Evolutionary conservation across 2,329 filamentous ascomycete species (phyloP).

Genomic region (Exophiala aquamarina): DNA sequence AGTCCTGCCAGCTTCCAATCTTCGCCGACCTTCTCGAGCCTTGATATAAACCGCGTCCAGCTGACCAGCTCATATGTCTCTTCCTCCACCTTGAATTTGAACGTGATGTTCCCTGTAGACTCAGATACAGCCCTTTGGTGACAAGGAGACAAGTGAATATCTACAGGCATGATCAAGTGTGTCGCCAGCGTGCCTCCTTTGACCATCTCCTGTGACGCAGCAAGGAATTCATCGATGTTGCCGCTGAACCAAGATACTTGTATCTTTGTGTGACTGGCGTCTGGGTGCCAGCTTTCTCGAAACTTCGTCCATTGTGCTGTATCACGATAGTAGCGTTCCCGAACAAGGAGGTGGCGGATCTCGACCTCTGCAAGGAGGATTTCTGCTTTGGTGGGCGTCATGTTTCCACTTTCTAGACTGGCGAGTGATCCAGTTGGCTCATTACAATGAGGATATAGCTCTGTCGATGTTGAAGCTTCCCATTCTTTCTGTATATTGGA

Average conservation of each 20-base stretch:
- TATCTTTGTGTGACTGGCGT: not conserved
- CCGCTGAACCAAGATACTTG: not conserved
- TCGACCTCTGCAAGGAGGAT: too few relatives aligned
- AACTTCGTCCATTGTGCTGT: not conserved
- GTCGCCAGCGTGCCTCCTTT: not conserved
- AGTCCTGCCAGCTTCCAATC: not conserved
- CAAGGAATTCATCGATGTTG: not conserved
- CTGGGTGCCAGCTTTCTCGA: not conserved
- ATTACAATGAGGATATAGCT: too few relatives aligned
- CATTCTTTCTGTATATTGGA: too few relatives aligned
- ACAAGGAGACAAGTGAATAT: not conserved
- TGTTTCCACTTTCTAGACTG: too few relatives aligned
- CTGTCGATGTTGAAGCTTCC: too few relatives aligned
- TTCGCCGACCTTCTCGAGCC: not conserved
- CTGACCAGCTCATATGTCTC: too few relatives aligned
- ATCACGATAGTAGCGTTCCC: not conserved
- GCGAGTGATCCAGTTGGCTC: too few relatives aligned
- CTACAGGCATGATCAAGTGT: not conserved
- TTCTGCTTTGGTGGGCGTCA: too few relatives aligned
- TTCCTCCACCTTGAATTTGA: too few relatives aligned
- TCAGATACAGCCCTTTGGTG: not conserved
- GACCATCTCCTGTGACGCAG: not conserved
- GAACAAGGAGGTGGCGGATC: not conserved
- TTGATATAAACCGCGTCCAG: too few relatives aligned
- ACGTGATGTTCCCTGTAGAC: too few relatives aligned